Percentiles rank a stretch among this genome's conserved stretches.
phyloP scores from a whole-genome alignment of 2,329 filamentous ascomycete species.

The Paecilomyces formosus region DNA sequence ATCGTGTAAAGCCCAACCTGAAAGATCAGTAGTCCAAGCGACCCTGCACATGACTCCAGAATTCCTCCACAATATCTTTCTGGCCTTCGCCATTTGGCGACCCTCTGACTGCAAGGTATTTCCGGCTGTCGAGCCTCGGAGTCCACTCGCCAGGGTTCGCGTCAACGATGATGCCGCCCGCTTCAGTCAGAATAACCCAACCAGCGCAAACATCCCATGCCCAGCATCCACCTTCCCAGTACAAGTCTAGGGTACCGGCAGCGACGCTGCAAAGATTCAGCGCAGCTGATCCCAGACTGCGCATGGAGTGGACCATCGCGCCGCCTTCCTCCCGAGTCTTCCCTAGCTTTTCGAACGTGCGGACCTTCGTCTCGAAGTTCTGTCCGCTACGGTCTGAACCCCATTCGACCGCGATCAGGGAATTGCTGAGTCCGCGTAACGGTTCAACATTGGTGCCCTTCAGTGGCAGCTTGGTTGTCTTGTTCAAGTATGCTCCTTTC shows the following conservation, averaged over 20 bases:
- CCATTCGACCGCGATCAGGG: conserved; percentile 55
- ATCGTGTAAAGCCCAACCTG: neutral
- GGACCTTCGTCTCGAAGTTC: conserved; percentile 50
- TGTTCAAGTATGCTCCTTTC: conserved; percentile 45
- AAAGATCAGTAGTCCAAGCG: conserved; percentile 24
- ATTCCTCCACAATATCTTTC: conserved; percentile 34
- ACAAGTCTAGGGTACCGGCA: conserved; percentile 50
- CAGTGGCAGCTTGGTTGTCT: conserved; percentile 37
- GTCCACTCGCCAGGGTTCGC: conserved; percentile 53
- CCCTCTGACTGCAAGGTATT: conserved; percentile 40
- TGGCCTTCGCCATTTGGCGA: conserved; percentile 25
- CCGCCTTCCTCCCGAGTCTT: conserved; percentile 47
- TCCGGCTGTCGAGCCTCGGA: conserved; percentile 48
- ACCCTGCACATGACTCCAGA: conserved; percentile 34
- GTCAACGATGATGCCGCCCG: conserved; percentile 53
- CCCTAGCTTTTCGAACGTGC: conserved; percentile 45
- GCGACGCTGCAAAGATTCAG: conserved; percentile 56
- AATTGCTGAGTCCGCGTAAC: conserved; percentile 42
- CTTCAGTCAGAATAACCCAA: conserved; percentile 54
- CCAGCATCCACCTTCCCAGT: conserved; percentile 62
- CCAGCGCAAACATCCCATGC: conserved; percentile 60
- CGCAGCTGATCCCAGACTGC: conserved; percentile 52
- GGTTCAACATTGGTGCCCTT: conserved; percentile 34
- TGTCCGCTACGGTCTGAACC: conserved; percentile 50
- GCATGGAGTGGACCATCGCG: conserved; percentile 54